These are phyloP conservation scores for Beauveria bassiana DNA, from an alignment of 2,329 filamentous ascomycete species.

Conservation along the genomic window DNA sequence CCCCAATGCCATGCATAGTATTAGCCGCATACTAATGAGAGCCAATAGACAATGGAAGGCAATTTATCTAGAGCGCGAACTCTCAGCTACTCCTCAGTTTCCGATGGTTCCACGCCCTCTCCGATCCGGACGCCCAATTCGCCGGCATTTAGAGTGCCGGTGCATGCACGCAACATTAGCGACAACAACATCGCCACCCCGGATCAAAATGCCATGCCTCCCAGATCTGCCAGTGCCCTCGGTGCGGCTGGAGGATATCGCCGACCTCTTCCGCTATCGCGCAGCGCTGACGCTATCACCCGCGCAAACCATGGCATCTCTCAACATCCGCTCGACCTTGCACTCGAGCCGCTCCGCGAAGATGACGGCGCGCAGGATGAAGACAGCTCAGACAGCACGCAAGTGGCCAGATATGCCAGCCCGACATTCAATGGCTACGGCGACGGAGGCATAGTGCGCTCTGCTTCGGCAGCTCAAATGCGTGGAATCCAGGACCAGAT, in stretches of 20 bases:
- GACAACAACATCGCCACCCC: conserved; percentile 20
- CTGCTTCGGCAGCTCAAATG: conserved; percentile 65
- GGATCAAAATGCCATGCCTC: conserved; percentile 28
- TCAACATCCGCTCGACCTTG: conserved; percentile 32
- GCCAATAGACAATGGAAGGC: conserved; percentile 76
- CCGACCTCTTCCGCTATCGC: conserved; percentile 37
- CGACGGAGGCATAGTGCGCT: conserved; percentile 50
- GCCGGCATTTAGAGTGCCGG: conserved; percentile 14
- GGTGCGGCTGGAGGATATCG: conserved; percentile 52
- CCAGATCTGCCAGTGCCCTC: conserved; percentile 57
- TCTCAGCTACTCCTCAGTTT: conserved; percentile 38
- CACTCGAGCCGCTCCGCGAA: conserved; percentile 48
- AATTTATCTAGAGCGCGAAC: conserved; percentile 76
- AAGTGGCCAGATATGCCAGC: conserved; percentile 33
- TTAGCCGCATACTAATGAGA: not conserved
- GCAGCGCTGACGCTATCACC: conserved; percentile 34
- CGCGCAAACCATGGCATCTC: conserved; percentile 29
- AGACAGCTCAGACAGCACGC: conserved; percentile 25
- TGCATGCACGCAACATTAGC: conserved; percentile 24
- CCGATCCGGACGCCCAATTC: conserved; percentile 33
- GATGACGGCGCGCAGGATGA: conserved; percentile 33
- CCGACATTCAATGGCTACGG: conserved; percentile 34
- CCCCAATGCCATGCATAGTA: not conserved
- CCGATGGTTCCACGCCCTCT: conserved; percentile 45
- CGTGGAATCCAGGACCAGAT: conserved; percentile 75